These are phyloP conservation scores for Boletus rubescentipes DNA, from an alignment of 768 basidiomycete species.

Conservation along the genomic window DNA sequence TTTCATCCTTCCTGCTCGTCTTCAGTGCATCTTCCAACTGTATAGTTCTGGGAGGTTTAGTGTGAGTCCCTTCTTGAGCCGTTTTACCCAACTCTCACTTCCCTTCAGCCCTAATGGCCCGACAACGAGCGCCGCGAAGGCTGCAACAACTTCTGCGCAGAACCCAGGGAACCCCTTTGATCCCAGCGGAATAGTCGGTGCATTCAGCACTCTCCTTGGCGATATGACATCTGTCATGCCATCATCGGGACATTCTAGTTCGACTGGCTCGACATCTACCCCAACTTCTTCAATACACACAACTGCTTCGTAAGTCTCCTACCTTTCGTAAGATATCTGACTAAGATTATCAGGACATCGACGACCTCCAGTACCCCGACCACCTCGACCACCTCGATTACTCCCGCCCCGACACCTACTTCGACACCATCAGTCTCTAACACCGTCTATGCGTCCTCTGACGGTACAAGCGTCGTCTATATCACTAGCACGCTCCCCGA, in stretches of 20 bases:
- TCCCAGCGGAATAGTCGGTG: constrained; percentile 9
- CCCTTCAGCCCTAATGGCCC: constrained; percentile 11
- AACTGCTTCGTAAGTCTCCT: constrained; percentile 21
- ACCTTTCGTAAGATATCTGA: not conserved
- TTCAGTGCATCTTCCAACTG: not conserved
- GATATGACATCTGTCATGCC: constrained; percentile 7
- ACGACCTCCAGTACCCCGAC: constrained; percentile 15
- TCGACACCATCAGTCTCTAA: constrained; percentile 22
- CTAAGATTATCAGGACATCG: constrained; percentile 8
- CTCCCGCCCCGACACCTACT: constrained; percentile 11
- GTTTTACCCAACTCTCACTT: not conserved
- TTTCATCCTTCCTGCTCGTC: not conserved
- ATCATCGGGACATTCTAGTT: constrained; percentile 25
- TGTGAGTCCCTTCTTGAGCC: constrained; percentile 18
- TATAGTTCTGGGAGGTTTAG: constrained; percentile 17
- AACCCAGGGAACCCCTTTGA: not conserved
- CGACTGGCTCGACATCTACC: constrained; percentile 25
- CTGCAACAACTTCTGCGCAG: not conserved
- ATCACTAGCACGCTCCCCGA: constrained; percentile 33
- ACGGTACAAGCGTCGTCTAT: constrained; percentile 27
- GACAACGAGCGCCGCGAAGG: not conserved
- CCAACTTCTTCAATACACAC: constrained; percentile 1
- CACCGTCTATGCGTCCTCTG: constrained; percentile 22
- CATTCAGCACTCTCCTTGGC: constrained; percentile 17
- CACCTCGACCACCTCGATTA: constrained; percentile 4